Conservation (phyloP, 1,284 basidiomycete genomes). For the Ceratorhiza oryzae-sativae region DNA sequence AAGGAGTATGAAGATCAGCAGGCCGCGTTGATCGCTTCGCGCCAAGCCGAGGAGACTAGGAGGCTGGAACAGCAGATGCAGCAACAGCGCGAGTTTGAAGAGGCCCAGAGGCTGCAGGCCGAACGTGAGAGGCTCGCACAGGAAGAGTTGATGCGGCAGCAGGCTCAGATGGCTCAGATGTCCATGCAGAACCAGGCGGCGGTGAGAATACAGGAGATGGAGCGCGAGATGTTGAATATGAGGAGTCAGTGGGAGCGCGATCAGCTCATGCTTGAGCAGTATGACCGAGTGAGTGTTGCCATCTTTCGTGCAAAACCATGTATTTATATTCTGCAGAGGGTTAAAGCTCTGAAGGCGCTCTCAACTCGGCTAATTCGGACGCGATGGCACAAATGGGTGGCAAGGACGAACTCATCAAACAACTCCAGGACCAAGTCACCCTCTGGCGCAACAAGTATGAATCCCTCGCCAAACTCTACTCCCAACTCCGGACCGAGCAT, state of each 20-base stretch:
- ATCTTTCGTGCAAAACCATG: neutral
- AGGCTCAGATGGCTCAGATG: constrained; percentile 65
- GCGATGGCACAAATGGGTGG: constrained; percentile 87
- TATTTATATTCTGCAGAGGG: constrained; percentile 63
- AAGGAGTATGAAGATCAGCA: constrained; percentile 98
- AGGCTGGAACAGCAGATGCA: constrained; percentile 80
- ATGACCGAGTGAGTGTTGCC: constrained; percentile 77
- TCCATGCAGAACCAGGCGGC: constrained; percentile 63
- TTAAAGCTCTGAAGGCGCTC: constrained; percentile 96
- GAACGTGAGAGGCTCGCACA: constrained; percentile 89
- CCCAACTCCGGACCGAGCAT: constrained; percentile 96
- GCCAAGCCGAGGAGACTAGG: constrained; percentile 83
- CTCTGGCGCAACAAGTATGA: constrained; percentile 99
- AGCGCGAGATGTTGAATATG: constrained; percentile 91
- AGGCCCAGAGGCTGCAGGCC: constrained; percentile 85
- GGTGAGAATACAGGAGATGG: constrained; percentile 77
- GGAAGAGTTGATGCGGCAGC: constrained; percentile 72
- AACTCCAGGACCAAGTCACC: constrained; percentile 95
- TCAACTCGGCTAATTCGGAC: constrained; percentile 79
- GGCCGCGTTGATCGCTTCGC: constrained; percentile 75
- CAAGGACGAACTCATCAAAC: constrained; percentile 95
- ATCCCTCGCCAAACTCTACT: constrained; percentile 97
- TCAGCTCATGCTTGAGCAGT: constrained; percentile 97
- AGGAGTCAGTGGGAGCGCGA: constrained; percentile 98
- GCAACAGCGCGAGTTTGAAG: constrained; percentile 90